phyloP scores from a whole-genome alignment of 2,329 filamentous ascomycete species.

The Phialophora tarda region DNA sequence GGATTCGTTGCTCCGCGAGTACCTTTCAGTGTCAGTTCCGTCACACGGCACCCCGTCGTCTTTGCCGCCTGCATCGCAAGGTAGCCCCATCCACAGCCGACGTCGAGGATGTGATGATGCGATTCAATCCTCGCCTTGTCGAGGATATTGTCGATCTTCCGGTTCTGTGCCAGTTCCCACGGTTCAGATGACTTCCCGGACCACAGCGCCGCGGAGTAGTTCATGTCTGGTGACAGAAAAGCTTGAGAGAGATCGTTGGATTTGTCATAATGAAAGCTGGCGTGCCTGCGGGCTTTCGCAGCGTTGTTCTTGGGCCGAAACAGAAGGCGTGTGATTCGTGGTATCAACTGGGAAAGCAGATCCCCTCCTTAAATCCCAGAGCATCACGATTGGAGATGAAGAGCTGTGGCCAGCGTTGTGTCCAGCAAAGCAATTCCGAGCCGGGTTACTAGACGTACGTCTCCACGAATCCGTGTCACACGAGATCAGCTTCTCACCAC shows the following conservation, averaged over 20 bases:
- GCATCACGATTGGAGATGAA: not conserved
- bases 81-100: not conserved
- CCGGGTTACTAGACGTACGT: not conserved
- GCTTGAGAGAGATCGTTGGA: not conserved
- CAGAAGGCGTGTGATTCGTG: not conserved
- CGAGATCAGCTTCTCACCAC: not conserved
- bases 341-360: not conserved
- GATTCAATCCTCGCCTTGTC: not conserved
- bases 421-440: no score
- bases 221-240: not conserved
- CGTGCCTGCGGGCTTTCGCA: not conserved
- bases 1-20: not conserved
- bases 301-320: not conserved
- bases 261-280: not conserved
- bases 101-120: conserved; percentile 2
- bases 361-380: not conserved
- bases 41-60: not conserved
- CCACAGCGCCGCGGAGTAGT: not conserved
- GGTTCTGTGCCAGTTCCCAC: not conserved
- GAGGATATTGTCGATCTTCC: not conserved
- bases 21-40: not conserved
- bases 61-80: not conserved
- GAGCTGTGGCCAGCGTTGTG: not conserved
- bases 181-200: not conserved
- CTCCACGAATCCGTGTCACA: not conserved